Evolutionary conservation across 805 yeast genomes (phyloP), one percentile per base, ranked within the genome.

Genomic region (Spathaspora gorwiae): DNA sequence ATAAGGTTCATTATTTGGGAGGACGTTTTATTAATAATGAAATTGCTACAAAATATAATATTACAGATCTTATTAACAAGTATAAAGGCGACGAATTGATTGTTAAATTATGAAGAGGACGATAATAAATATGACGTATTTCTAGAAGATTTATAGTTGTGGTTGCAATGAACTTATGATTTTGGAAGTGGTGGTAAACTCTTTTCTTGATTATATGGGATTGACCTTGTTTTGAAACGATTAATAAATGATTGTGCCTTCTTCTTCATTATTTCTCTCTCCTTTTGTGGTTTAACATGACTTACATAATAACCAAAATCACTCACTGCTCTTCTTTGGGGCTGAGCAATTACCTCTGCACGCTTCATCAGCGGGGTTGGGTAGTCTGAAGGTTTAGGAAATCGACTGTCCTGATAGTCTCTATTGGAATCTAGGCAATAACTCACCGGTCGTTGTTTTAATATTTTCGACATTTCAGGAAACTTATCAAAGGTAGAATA

Each of bases 21-120:
- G 99, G 99, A 2, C 70, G 99, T 43, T 94, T 94, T 57, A 79
- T 94, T 13, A 78, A 82, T 39, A 57, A 63, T 11, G 69, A 65
- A 8, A 75, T 94, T 53, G 96, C 96, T 0, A 64, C 72, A 29
- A 82, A 83, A 60, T 88, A 84, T 70, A 86, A 78, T 1, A 81
- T 94, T 47, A 80, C 79, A 26, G 79, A 63, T n/a, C 49, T 69
- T 44, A 43, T 67, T 34, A 35, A 37, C 3, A 45, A 47, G 32
- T 71, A 70, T 51, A 47, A 62, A 40, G 62, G 54, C 10, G 64
- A 64, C 50, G 72, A 70, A 2, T 46, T 69, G 50, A 58, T 70
- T n/a, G 72, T 66, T 27, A 69, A 64, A 49, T 55, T 70, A 30
- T 61, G 39, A 50, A 19, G 13, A 40, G 5, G 12, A 35, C 12